Conservation (phyloP, 805 yeast species). For the Lachancea fermentati region DNA sequence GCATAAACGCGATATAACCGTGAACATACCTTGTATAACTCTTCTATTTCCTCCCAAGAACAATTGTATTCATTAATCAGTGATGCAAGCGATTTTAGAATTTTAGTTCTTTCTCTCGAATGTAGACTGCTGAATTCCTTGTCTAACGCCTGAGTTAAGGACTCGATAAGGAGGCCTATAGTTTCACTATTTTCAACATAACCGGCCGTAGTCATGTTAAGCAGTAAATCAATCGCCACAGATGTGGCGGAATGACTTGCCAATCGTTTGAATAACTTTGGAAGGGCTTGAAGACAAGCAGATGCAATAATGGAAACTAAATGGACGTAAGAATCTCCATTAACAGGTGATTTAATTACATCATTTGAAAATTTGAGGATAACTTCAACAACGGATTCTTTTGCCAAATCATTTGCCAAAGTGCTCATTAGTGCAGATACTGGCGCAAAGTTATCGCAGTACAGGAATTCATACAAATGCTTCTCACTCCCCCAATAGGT, state of each 20-base stretch:
- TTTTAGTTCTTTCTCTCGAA: conserved; percentile 46
- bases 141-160: conserved; percentile 56
- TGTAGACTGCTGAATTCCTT: conserved; percentile 50
- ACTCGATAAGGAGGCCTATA: conserved; percentile 45
- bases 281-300: conserved; percentile 45
- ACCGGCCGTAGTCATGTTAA: conserved; percentile 49
- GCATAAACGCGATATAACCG: conserved; percentile 52
- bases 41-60: conserved; percentile 43
- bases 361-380: conserved; percentile 50
- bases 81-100: conserved; percentile 51
- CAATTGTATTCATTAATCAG: conserved; percentile 51
- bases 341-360: conserved; percentile 39
- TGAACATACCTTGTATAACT: conserved; percentile 46
- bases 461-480: conserved; percentile 46
- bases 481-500: conserved; percentile 48
- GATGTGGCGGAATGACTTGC: conserved; percentile 42
- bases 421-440: conserved; percentile 50
- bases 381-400: conserved; percentile 56
- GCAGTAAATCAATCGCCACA: conserved; percentile 46
- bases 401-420: conserved; percentile 50
- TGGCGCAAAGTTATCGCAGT: conserved; percentile 50
- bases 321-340: conserved; percentile 41
- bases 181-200: conserved; percentile 52
- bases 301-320: conserved; percentile 56
- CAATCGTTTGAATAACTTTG: conserved; percentile 40